Percentiles rank a stretch among this genome's conserved stretches.
Conservation (phyloP, 1,284 basidiomycete species). For the Ustilago bromivora region DNA sequence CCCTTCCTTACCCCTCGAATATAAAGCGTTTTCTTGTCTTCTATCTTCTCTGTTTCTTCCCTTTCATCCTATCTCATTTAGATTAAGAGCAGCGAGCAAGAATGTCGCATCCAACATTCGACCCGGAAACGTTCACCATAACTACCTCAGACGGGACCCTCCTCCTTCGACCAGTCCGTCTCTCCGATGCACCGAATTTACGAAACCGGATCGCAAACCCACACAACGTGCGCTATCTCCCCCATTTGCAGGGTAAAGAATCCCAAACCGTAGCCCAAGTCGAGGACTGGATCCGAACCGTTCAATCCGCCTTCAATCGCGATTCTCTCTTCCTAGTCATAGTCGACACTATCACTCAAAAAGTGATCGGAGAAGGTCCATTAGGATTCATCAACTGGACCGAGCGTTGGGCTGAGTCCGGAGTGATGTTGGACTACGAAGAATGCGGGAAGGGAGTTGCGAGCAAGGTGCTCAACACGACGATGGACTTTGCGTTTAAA, state of each 20-base stretch:
- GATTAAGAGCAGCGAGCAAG: neutral
- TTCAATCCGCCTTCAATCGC: slow-evolving; percentile 35
- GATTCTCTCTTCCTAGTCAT: slow-evolving; percentile 39
- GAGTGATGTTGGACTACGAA: slow-evolving; percentile 36
- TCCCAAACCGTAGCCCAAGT: slow-evolving; percentile 28
- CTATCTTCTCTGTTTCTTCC: neutral
- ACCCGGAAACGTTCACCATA: slow-evolving; percentile 18
- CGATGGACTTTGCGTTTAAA: slow-evolving; percentile 41
- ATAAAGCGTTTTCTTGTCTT: neutral
- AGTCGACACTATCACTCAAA: slow-evolving; percentile 6
- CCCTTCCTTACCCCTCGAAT: no score
- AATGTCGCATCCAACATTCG: slow-evolving; percentile 35
- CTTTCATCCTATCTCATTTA: neutral
- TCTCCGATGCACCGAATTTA: slow-evolving; percentile 34
- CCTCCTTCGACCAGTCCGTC: slow-evolving; percentile 18
- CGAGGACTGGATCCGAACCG: slow-evolving; percentile 24
- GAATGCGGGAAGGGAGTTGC: slow-evolving; percentile 16
- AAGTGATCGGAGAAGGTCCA: slow-evolving; percentile 35
- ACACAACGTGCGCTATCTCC: slow-evolving; percentile 27
- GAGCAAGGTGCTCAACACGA: slow-evolving; percentile 23
- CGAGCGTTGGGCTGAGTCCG: slow-evolving; percentile 16
- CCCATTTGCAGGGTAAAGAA: slow-evolving; percentile 36
- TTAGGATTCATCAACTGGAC: slow-evolving; percentile 36
- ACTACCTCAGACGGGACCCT: neutral
- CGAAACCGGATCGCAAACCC: slow-evolving; percentile 36